These are phyloP conservation scores for Scytalidium lignicola DNA, from an alignment of 2,329 filamentous ascomycete species.

Conservation along the genomic window DNA sequence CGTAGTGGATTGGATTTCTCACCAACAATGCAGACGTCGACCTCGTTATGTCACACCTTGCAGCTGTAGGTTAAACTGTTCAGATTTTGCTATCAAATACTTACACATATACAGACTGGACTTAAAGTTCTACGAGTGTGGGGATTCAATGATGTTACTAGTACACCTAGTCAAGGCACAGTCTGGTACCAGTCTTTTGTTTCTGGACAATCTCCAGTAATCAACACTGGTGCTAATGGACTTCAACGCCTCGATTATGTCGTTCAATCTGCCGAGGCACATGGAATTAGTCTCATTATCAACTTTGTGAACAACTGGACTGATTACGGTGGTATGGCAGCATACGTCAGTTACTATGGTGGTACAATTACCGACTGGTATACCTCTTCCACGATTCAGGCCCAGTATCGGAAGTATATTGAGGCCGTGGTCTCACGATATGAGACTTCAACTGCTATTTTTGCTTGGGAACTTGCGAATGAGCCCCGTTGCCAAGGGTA, in stretches of 20 bases:
- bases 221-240: conserved; percentile 60
- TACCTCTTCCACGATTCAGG: conserved; percentile 44
- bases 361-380: conserved; percentile 51
- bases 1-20: conserved; percentile 45
- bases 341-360: conserved; percentile 52
- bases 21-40: conserved; percentile 52
- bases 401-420: conserved; percentile 56
- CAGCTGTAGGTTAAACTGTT: conserved; percentile 17
- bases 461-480: conserved; percentile 67
- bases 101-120: conserved; percentile 32
- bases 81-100: background rate
- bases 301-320: conserved; percentile 66
- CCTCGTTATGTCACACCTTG: conserved; percentile 41
- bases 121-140: conserved; percentile 57
- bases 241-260: conserved; percentile 62
- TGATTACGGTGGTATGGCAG: conserved; percentile 61
- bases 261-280: conserved; percentile 52
- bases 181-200: conserved; percentile 40
- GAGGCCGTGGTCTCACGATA: conserved; percentile 55
- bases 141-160: conserved; percentile 56
- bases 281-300: conserved; percentile 59
- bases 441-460: conserved; percentile 51
- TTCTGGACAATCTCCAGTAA: conserved; percentile 43
- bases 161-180: conserved; percentile 31
- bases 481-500: conserved; percentile 57